Conservation (phyloP, 1,284 basidiomycete species). For the Boletus chippewaensis region DNA sequence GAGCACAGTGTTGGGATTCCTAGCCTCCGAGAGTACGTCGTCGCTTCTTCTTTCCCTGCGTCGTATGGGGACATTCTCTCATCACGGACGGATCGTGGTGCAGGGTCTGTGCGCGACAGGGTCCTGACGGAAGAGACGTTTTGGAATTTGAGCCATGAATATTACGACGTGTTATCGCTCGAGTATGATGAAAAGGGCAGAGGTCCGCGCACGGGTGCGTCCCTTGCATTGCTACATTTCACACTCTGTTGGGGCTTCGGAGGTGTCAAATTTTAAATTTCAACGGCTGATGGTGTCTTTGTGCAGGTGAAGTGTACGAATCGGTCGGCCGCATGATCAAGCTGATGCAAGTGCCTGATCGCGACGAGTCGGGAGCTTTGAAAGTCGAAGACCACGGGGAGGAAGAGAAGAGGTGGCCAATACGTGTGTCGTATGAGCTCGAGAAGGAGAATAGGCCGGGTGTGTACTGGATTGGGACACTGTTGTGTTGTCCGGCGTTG, state of each 20-base stretch:
- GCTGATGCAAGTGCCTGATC: conserved; percentile 15
- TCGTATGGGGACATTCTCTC: not conserved
- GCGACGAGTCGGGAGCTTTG: not conserved
- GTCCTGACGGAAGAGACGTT: conserved; percentile 14
- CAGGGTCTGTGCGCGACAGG: conserved; percentile 18
- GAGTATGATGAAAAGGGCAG: conserved; percentile 11
- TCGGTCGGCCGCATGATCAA: conserved; percentile 23
- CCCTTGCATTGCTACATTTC: no score
- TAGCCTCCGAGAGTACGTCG: conserved; percentile 18
- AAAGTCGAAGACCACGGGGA: conserved; percentile 8
- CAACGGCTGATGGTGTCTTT: not conserved
- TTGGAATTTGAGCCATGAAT: conserved; percentile 10
- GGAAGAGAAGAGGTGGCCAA: conserved; percentile 8
- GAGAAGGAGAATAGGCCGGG: conserved; percentile 1
- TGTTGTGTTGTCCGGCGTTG: conserved; percentile 31
- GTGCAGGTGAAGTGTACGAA: conserved; percentile 23
- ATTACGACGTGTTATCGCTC: conserved; percentile 17
- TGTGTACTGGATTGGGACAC: conserved; percentile 8
- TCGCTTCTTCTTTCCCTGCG: not conserved
- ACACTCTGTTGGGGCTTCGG: no score
- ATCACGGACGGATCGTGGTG: not conserved
- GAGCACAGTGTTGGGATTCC: conserved; percentile 11
- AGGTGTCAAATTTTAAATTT: no score
- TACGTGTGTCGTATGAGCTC: conserved; percentile 5
- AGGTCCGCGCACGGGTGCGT: conserved; percentile 15